Evolutionary conservation across 345 rosid genomes (phyloP), one percentile per base, ranked within the genome.

Genomic region (Erysimum cheiranthoides): DNA sequence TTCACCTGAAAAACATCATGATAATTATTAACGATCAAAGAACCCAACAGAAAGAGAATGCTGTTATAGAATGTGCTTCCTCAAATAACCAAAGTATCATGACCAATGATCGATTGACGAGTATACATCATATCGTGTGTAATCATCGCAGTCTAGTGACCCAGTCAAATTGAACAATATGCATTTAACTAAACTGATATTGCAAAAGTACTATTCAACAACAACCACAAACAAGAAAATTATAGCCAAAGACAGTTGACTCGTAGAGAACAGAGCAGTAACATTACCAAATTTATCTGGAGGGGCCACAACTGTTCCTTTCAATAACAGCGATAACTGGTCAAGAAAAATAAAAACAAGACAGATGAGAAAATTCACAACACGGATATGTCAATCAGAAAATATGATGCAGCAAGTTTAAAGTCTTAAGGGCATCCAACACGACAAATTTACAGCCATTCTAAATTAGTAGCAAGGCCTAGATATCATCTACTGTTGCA

Each of bases 301-400:
- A 86, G 98, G 97, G 30, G 98, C 97, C 78, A 93, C 96, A 63
- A 91, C 97, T 61, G 98, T 88, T 76, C 98, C 97, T 88, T 93
- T 89, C 82, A 93, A 68, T 53, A 93, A 85, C 83, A 91, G 76
- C 0, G 96, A 93, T 82, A 93, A 81, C 97, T 93, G 88, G 67
- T 66, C 39, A 67, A 46, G 32, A 75, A 63, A 66, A 74, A 35
- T 25, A 43, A 28, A 67, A 61, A 49, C 9, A 68, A 52, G 50
- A 72, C 35, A 40, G 42, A 70, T 78, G 81, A 78, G 77, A 59
- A 66, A 66, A 40, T 0, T 21, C 57, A 38, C 56, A 70, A 38
- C 45, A 54, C 4, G 10, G 66, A 71, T 54, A 70, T 1, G 27
- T 43, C 34, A 80, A 81, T 78, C 72, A 77, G 83, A 71, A 70